Conservation (phyloP, 495 filamentous ascomycete species). For the Aspergillus heteromorphus region DNA sequence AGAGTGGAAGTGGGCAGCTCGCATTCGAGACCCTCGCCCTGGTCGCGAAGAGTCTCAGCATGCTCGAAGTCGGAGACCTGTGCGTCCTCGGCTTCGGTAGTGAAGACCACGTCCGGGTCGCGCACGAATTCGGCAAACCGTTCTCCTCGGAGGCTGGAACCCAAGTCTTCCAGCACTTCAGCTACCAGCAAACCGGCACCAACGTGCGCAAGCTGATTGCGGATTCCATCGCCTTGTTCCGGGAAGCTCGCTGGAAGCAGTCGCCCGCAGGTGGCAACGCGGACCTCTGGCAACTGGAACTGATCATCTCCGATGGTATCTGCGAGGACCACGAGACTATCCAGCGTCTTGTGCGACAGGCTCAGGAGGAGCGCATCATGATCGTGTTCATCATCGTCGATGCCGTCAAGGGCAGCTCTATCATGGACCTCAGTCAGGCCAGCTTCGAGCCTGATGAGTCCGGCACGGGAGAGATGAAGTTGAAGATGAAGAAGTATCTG, state of each 20-base stretch:
- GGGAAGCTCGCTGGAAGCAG: conserved; percentile 59
- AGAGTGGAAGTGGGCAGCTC: conserved; percentile 60
- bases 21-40: conserved; percentile 92
- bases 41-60: conserved; percentile 73
- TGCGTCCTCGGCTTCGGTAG: conserved; percentile 81
- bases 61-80: conserved; percentile 90
- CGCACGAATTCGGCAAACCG: conserved; percentile 79
- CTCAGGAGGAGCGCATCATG: conserved; percentile 93
- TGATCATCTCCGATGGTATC: conserved; percentile 90
- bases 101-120: conserved; percentile 69
- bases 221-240: conserved; percentile 74
- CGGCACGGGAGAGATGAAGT: conserved; percentile 52
- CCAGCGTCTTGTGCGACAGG: conserved; percentile 71
- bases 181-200: conserved; percentile 77
- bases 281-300: conserved; percentile 93
- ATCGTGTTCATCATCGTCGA: conserved; percentile 96
- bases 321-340: conserved; percentile 87
- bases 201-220: conserved; percentile 75
- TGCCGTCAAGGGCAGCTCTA: conserved; percentile 60
- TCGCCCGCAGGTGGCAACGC: conserved; percentile 49
- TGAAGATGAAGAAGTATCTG: conserved; percentile 81
- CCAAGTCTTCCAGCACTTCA: conserved; percentile 75
- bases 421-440: conserved; percentile 76
- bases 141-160: conserved; percentile 81
- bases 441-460: conserved; percentile 61